Base-by-base conservation (phyloP, 2,329 filamentous ascomycete genomes). In the Fusarium setosum region DNA sequence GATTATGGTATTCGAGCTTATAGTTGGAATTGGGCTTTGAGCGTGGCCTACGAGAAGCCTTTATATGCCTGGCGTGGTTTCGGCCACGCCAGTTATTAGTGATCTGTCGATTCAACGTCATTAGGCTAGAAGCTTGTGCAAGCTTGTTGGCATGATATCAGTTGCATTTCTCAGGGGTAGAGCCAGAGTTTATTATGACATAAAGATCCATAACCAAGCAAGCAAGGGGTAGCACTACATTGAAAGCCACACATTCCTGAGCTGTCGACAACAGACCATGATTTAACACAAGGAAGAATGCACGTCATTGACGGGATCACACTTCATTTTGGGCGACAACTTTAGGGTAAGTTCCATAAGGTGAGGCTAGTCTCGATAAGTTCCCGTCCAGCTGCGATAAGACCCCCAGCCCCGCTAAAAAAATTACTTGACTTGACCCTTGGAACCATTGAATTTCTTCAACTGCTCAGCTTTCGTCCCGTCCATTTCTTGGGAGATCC, bases 351-450 rank as follows among this genome's bases (percentile, higher is more conserved):
- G 12, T 15, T 11, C 6, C 11, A 32, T 10, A 10, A 12, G 20
- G n/a, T 5, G 11, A 56, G 47, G 35, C 12, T 10, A 23, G 15
- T 4, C 11, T 11, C 21, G 67, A 74, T 71, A 65, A 72, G 59
- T 23, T 44, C 31, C 40, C 31, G 29, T 29, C 12, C 44, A 34
- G n/a, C 9, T 20, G 45, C 17, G 73, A 75, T 74, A 74, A 69
- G 60, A 49, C 24, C 29, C n/a, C n/a, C 17, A 51, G 71, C 65
- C 66, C 74, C 74, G 59, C 74, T 70, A 69, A 72, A 75, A 76
- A 75, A 73, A 59, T 13, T 65, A 48, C 56, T 49, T 56, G 42
- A 54, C 44, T 47, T 32, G 40, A 49, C 54, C 26, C 48, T 57
- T 35, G 10, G 48, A 51, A 54, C n/a, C 10, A 2, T 53, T 7